phyloP scores from a whole-genome alignment of 495 filamentous ascomycete species.

The Tuber borchii region DNA sequence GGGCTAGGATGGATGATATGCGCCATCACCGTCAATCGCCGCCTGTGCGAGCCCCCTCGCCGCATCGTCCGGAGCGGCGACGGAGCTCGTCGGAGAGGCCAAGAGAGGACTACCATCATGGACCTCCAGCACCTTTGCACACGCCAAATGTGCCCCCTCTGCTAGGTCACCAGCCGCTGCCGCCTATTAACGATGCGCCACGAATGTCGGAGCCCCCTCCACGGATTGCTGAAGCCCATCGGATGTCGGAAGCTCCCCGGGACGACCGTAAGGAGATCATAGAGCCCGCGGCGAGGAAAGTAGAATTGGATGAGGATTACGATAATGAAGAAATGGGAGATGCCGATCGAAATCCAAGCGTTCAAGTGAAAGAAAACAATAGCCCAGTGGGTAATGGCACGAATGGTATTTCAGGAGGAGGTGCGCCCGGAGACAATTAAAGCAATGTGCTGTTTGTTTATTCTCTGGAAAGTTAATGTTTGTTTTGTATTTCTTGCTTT shows the following conservation, averaged over 20 bases:
- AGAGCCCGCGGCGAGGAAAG: constrained; percentile 83
- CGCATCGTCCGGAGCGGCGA: constrained; percentile 64
- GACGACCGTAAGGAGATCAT: constrained; percentile 56
- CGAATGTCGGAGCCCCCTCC: constrained; percentile 49
- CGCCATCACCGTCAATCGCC: constrained; percentile 67
- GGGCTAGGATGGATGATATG: constrained; percentile 78
- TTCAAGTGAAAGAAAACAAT: constrained; percentile 41
- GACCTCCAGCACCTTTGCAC: constrained; percentile 52
- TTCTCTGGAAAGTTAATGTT: constrained; percentile 5
- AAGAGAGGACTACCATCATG: constrained; percentile 52
- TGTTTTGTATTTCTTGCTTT: constrained; percentile 1
- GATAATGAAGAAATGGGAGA: constrained; percentile 79
- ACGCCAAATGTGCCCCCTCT: constrained; percentile 46
- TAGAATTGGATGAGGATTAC: constrained; percentile 96
- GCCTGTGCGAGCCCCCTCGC: constrained; percentile 48
- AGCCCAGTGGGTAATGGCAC: constrained; percentile 44
- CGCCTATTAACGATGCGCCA: constrained; percentile 47
- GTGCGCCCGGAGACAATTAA: constrained; percentile 35
- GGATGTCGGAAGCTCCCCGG: constrained; percentile 35
- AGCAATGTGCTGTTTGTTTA: background rate
- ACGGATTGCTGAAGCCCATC: constrained; percentile 25
- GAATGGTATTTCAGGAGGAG: constrained; percentile 36
- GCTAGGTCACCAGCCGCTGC: constrained; percentile 45
- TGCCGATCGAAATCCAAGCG: constrained; percentile 57
- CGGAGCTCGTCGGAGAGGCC: constrained; percentile 73